Percentiles rank a stretch among this genome's conserved stretches.
Conservation (phyloP, 2,329 filamentous ascomycete genomes). For the Herpotrichia juniperi region DNA sequence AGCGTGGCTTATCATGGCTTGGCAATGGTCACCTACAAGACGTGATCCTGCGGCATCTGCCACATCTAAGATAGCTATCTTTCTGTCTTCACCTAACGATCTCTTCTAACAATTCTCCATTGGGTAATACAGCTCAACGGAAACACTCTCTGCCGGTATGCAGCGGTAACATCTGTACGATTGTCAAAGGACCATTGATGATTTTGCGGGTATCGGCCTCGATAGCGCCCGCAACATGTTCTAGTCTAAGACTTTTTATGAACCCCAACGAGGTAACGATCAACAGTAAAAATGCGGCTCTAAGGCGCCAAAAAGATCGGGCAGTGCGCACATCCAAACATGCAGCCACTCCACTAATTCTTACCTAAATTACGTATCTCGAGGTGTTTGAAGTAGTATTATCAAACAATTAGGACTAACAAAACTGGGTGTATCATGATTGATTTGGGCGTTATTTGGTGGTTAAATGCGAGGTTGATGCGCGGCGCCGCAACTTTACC, state of each 20-base stretch:
- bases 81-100: slow-evolving; percentile 43
- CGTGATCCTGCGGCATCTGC: slow-evolving; percentile 60
- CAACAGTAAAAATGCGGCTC: no score
- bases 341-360: no score
- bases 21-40: slow-evolving; percentile 52
- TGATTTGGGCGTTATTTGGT: no score
- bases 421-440: no score
- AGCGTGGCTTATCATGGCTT: slow-evolving; percentile 57
- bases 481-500: no score
- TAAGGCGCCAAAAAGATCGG: no score
- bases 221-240: slow-evolving; percentile 58
- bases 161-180: slow-evolving; percentile 56
- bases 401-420: no score
- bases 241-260: slow-evolving; percentile 59
- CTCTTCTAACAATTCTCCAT: slow-evolving; percentile 46
- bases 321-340: no score
- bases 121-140: slow-evolving; percentile 54
- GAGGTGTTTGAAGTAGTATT: no score
- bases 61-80: slow-evolving; percentile 60
- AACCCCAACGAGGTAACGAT: slow-evolving; percentile 61
- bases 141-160: slow-evolving; percentile 63
- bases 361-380: no score
- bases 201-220: slow-evolving; percentile 55
- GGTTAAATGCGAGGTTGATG: no score
- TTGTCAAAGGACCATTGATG: slow-evolving; percentile 44